These are phyloP conservation scores for Ramaria rubella DNA, from an alignment of 768 basidiomycete genomes.

Conservation along the genomic window DNA sequence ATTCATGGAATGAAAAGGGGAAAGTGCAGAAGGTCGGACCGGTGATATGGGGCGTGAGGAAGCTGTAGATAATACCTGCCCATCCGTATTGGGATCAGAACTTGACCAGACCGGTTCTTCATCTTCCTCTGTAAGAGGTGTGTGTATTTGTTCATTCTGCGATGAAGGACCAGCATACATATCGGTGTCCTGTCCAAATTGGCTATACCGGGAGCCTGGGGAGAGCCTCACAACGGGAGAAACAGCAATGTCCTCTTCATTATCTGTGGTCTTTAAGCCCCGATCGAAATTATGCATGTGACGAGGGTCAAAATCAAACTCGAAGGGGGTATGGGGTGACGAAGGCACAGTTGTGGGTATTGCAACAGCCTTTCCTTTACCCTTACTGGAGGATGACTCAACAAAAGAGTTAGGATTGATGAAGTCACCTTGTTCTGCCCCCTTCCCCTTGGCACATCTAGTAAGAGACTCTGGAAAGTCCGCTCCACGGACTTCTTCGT, in stretches of 20 bases:
- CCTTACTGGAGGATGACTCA: not conserved
- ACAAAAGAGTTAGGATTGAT: not conserved
- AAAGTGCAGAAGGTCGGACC: not conserved
- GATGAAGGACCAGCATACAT: not conserved
- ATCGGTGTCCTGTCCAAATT: not conserved
- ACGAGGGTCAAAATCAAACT: not conserved
- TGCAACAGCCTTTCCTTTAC: constrained; percentile 3
- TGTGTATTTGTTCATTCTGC: not conserved
- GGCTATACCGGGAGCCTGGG: not conserved
- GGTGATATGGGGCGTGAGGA: not conserved
- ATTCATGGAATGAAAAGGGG: not conserved
- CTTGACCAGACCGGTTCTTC: not conserved
- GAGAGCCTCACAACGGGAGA: not conserved
- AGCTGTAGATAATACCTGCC: not conserved
- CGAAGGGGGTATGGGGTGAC: not conserved
- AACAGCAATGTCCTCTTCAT: not conserved
- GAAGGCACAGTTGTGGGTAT: not conserved
- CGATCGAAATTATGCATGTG: not conserved
- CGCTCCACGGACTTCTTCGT: not conserved
- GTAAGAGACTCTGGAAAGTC: not conserved
- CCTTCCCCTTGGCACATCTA: constrained; percentile 1
- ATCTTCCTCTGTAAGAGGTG: not conserved
- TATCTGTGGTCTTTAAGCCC: not conserved
- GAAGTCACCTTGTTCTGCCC: not conserved
- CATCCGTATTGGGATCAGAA: not conserved